These are phyloP conservation scores for Zasmidium citrigriseum DNA, from an alignment of 2,329 filamentous ascomycete genomes.

Conservation along the genomic window DNA sequence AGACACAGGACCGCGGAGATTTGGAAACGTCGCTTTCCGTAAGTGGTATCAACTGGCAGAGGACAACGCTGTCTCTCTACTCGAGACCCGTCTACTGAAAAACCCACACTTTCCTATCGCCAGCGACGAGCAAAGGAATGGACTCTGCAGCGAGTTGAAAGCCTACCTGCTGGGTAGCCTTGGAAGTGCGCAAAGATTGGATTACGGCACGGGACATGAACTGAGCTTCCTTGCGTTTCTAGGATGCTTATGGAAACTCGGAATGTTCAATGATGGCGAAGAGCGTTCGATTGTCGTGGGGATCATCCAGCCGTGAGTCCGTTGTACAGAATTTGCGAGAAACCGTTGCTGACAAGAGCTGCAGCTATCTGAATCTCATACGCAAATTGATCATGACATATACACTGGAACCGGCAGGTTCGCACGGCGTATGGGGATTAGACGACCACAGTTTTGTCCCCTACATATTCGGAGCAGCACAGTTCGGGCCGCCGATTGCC, in stretches of 20 bases:
- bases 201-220: slow-evolving; percentile 96
- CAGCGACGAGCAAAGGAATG: slow-evolving; percentile 35
- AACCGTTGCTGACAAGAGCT: not conserved
- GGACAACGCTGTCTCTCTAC: slow-evolving; percentile 56
- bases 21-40: slow-evolving; percentile 89
- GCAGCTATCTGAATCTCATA: slow-evolving; percentile 76
- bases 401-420: slow-evolving; percentile 90
- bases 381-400: slow-evolving; percentile 85
- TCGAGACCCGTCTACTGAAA: not conserved
- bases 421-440: slow-evolving; percentile 97
- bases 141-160: slow-evolving; percentile 60
- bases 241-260: slow-evolving; percentile 86
- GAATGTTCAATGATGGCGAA: slow-evolving; percentile 68
- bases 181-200: slow-evolving; percentile 83
- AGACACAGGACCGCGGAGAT: slow-evolving; percentile 80
- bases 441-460: slow-evolving; percentile 94
- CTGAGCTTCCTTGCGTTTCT: slow-evolving; percentile 92
- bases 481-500: slow-evolving; percentile 76
- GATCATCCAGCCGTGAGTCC: slow-evolving; percentile 75
- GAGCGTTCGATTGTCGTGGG: slow-evolving; percentile 81
- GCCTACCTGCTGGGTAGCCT: slow-evolving; percentile 83
- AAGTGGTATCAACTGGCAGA: slow-evolving; percentile 76
- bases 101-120: not conserved
- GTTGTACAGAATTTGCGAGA: not conserved
- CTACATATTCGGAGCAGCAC: slow-evolving; percentile 93